phyloP scores from a whole-genome alignment of 176 grass and related monocot genomes.

The Dendrocalamus sinicus region DNA sequence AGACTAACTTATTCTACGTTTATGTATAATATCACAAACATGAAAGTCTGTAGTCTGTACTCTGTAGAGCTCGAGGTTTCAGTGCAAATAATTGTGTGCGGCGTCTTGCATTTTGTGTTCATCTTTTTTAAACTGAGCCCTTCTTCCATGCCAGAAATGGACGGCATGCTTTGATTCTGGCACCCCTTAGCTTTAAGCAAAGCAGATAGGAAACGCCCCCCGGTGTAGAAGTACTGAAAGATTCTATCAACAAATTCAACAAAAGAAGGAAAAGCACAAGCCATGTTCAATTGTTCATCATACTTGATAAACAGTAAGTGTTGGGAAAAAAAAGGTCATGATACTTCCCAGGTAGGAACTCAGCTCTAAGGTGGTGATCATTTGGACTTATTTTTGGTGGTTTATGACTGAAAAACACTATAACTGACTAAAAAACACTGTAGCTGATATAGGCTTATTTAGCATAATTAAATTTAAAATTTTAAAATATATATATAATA shows the following conservation, averaged over 20 bases:
- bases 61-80: not conserved
- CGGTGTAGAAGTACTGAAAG: slow-evolving; percentile 4
- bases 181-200: slow-evolving; percentile 33
- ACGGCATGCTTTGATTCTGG: slow-evolving; percentile 14
- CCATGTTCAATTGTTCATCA: slow-evolving; percentile 38
- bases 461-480: no score
- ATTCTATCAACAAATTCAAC: slow-evolving; percentile 11
- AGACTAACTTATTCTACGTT: no score
- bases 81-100: not conserved
- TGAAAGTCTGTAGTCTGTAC: no score
- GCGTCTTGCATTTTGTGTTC: not conserved
- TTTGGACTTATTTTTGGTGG: no score
- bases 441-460: no score
- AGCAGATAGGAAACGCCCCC: slow-evolving; percentile 24
- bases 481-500: no score
- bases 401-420: no score
- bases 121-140: not conserved
- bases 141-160: slow-evolving; percentile 1
- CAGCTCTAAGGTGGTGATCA: no score
- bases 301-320: slow-evolving; percentile 3
- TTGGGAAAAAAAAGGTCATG: not conserved
- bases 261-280: not conserved
- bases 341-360: not conserved
- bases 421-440: no score
- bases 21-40: no score